Evolutionary conservation across 805 yeast species (phyloP).

Genomic region (Hanseniaspora singularis): DNA sequence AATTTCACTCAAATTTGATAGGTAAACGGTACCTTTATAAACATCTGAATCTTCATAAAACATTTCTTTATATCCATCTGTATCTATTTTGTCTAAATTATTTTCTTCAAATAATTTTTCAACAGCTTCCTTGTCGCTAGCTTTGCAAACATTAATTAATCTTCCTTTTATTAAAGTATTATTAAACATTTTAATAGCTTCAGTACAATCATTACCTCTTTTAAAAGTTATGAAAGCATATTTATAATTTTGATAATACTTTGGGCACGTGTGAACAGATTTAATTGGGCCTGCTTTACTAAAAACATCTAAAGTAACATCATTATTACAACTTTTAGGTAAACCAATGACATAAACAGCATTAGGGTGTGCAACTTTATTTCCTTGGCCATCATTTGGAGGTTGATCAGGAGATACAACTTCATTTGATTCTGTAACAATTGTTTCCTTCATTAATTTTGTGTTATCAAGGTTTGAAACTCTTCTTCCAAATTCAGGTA

Average conservation of each 20-base stretch:
- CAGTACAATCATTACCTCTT: constrained; percentile 27
- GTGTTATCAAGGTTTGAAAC: constrained; percentile 20
- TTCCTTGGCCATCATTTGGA: constrained; percentile 5
- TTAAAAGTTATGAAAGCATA: constrained; percentile 37
- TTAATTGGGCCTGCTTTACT: constrained; percentile 27
- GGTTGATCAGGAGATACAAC: neutral
- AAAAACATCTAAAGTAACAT: constrained; percentile 25
- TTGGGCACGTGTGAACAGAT: constrained; percentile 28
- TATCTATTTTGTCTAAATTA: neutral
- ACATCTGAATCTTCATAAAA: constrained; percentile 8
- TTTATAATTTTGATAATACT: constrained; percentile 21
- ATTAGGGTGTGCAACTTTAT: constrained; percentile 23
- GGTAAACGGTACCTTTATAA: constrained; percentile 19
- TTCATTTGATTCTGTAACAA: constrained; percentile 19
- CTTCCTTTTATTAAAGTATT: constrained; percentile 24
- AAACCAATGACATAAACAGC: constrained; percentile 29
- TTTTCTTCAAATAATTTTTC: neutral
- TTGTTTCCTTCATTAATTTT: constrained; percentile 17
- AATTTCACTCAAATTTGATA: constrained; percentile 24
- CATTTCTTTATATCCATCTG: neutral
- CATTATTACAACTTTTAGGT: constrained; percentile 26
- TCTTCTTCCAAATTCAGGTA: constrained; percentile 27
- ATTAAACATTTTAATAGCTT: constrained; percentile 29
- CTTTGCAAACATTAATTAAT: constrained; percentile 19
- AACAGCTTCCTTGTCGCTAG: neutral